Conservation (phyloP, 345 rosid species). For the Isatis tinctoria region DNA sequence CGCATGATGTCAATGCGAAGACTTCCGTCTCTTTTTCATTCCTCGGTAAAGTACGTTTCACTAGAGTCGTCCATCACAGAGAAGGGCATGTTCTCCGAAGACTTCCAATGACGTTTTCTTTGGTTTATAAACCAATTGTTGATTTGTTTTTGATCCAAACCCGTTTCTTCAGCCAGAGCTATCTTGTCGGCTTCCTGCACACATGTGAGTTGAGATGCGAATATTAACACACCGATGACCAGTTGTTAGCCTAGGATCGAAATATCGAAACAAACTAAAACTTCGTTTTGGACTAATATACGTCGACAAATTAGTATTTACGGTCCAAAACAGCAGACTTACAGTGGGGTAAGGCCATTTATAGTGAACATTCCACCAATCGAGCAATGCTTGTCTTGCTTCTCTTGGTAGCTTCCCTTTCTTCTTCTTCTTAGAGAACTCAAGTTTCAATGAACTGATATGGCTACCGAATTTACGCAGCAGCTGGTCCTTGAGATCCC, state of each 20-base stretch:
- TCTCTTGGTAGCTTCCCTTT: conserved; percentile 81
- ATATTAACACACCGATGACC: background rate
- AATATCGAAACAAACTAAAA: background rate
- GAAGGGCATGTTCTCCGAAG: conserved; percentile 71
- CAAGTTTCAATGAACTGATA: conserved; percentile 65
- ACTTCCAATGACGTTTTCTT: conserved; percentile 86
- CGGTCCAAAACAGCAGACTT: background rate
- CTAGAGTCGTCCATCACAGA: conserved; percentile 53
- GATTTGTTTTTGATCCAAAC: conserved; percentile 77
- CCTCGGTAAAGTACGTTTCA: conserved; percentile 53
- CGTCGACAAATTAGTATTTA: background rate
- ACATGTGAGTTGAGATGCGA: background rate
- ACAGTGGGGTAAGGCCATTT: conserved; percentile 93
- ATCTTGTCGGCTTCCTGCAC: conserved; percentile 68
- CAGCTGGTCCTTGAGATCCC: conserved; percentile 62
- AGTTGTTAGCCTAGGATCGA: background rate
- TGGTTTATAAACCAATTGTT: conserved; percentile 91
- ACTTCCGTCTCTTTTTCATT: conserved; percentile 23
- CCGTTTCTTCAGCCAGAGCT: conserved; percentile 65
- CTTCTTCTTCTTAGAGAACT: conserved; percentile 80
- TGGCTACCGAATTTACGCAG: conserved; percentile 66
- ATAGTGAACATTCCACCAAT: conserved; percentile 77
- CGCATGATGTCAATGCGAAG: background rate
- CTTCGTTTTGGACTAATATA: background rate
- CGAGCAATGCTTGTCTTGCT: conserved; percentile 65